phyloP scores from a whole-genome alignment of 2,329 filamentous ascomycete genomes.

The Trichophyton rubrum region DNA sequence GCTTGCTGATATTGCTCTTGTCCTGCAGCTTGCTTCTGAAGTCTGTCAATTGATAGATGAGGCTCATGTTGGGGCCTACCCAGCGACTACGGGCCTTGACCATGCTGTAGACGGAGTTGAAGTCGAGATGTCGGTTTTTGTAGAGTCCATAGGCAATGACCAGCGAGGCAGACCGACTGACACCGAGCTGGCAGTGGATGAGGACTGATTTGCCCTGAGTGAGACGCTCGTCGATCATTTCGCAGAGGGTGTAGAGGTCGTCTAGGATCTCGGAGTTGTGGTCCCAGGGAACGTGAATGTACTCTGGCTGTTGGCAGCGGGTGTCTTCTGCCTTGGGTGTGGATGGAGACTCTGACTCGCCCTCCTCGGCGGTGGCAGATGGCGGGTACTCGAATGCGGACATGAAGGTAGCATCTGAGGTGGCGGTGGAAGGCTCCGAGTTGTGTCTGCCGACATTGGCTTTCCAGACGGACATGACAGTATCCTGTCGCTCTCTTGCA shows the following conservation, averaged over 20 bases:
- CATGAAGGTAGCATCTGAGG: conserved; percentile 37
- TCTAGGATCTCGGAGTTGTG: conserved; percentile 57
- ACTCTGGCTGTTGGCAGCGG: conserved; percentile 40
- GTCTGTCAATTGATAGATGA: conserved; percentile 56
- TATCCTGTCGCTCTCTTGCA: conserved; percentile 22
- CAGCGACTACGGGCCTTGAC: conserved; percentile 53
- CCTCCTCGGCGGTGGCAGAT: conserved; percentile 6
- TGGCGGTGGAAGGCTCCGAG: conserved; percentile 33
- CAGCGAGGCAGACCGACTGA: conserved; percentile 52
- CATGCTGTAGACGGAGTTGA: conserved; percentile 52
- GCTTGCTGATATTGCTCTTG: conserved; percentile 19
- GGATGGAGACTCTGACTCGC: conserved; percentile 17
- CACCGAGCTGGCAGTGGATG: conserved; percentile 53
- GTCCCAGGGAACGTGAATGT: conserved; percentile 54
- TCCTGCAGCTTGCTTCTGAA: conserved; percentile 38
- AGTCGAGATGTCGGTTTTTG: conserved; percentile 49
- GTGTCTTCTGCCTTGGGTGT: conserved; percentile 20
- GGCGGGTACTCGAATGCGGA: conserved; percentile 36
- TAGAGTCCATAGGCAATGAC: conserved; percentile 55
- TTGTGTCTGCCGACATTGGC: conserved; percentile 33
- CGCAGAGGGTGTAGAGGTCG: conserved; percentile 47
- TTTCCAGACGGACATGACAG: conserved; percentile 36
- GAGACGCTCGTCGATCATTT: conserved; percentile 49
- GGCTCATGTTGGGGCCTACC: conserved; percentile 57
- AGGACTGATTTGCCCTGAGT: conserved; percentile 47